Evolutionary conservation across 306 rosid genomes (phyloP), one percentile per base, ranked within the genome.

Genomic region (Citrullus amarus): DNA sequence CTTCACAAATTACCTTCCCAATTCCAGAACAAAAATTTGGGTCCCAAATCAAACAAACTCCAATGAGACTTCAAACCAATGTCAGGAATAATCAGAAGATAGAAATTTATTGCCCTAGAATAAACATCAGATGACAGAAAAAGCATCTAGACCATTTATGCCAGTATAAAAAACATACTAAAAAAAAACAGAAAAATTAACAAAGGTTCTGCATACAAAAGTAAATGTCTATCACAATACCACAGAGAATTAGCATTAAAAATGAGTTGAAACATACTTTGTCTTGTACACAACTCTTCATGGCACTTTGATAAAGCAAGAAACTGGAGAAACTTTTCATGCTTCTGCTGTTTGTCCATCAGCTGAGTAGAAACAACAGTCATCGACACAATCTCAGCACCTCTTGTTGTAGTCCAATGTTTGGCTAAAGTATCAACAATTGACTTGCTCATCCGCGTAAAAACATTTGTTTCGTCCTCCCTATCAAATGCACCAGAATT

Each of bases 381-480:
- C 98, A 92, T 89, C 54, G 97, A 89, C 89, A 95, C 82, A 92
- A 95, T 89, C 93, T 95, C 97, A 28, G 97, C 98, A 80, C 96
- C 98, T 83, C 97, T 86, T 48, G 95, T 95, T 81, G 96, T 92
- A 76, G 98, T 95, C 98, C 98, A 95, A 82, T 95, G 98, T 85
- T 95, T 95, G 54, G 98, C 98, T 86, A 95, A 88, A 79, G 97
- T 91, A 82, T 95, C 97, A 75, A 92, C 66, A 70, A 92, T 89
- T 83, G 98, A 92, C 86, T 92, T 94, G 92, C 98, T 92, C 88
- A 88, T 80, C 84, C 96, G 83, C 20, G 91, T 90, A 89, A 92
- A 92, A 83, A 91, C 91, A 87, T 83, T 95, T 79, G 95, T 91
- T 86, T 92, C 96, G 43, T 93, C 97, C 65, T 90, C 98, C 86